These are phyloP conservation scores for Boletus sp. DNA, from an alignment of 1,284 basidiomycete species.

Conservation along the genomic window DNA sequence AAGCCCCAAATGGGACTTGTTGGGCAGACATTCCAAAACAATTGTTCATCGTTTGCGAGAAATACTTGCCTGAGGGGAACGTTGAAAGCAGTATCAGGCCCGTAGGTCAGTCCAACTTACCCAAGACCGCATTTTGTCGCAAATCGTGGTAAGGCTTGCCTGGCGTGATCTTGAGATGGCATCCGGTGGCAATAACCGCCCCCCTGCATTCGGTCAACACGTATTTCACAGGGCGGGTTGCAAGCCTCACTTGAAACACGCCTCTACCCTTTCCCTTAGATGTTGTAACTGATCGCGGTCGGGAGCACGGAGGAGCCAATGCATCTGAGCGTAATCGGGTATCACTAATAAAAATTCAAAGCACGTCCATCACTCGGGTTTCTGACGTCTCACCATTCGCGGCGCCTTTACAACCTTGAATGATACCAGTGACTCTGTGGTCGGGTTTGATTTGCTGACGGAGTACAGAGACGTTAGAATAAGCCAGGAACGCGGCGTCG, in stretches of 20 bases:
- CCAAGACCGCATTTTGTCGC: conserved; percentile 56
- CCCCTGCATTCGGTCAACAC: conserved; percentile 43
- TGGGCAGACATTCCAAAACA: conserved; percentile 39
- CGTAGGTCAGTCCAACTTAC: conserved; percentile 33
- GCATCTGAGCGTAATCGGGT: conserved; percentile 71
- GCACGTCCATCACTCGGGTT: background rate
- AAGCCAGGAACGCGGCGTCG: conserved; percentile 80
- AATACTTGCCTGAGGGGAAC: conserved; percentile 39
- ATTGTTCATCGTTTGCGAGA: conserved; percentile 39
- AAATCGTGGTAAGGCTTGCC: conserved; percentile 50
- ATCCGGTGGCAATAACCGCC: conserved; percentile 67
- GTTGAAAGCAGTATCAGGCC: background rate
- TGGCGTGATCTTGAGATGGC: conserved; percentile 49
- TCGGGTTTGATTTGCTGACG: conserved; percentile 69
- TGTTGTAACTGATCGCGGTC: conserved; percentile 50
- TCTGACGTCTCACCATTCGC: conserved; percentile 50
- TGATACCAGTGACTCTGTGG: conserved; percentile 66
- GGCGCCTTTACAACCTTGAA: conserved; percentile 58
- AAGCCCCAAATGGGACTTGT: conserved; percentile 43
- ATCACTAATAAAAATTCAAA: conserved; percentile 53
- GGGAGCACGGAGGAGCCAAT: conserved; percentile 63
- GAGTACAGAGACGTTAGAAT: conserved; percentile 68
- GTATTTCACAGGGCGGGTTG: background rate
- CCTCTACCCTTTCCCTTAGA: conserved; percentile 48
- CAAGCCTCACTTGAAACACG: conserved; percentile 52